These are phyloP conservation scores for Xylariales sp. DNA, from an alignment of 2,329 filamentous ascomycete species.

Conservation along the genomic window DNA sequence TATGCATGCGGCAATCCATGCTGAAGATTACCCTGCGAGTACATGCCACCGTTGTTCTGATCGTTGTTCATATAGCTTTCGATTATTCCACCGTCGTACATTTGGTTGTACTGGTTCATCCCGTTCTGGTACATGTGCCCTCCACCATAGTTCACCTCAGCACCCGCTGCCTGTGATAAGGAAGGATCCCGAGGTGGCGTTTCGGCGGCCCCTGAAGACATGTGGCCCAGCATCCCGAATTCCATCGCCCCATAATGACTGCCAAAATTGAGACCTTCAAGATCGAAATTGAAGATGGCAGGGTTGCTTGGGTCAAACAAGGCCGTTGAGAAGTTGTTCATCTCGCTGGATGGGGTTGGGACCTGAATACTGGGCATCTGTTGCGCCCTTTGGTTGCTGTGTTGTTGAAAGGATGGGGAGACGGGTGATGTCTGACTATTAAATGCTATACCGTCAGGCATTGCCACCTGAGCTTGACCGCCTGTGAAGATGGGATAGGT, in stretches of 20 bases:
- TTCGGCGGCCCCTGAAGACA: constrained; percentile 87
- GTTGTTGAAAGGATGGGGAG: constrained; percentile 64
- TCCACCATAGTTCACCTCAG: constrained; percentile 34
- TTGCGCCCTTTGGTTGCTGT: constrained; percentile 40
- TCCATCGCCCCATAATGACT: constrained; percentile 95
- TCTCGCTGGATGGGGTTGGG: constrained; percentile 44
- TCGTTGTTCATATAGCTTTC: constrained; percentile 52
- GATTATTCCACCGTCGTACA: constrained; percentile 47
- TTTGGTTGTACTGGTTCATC: constrained; percentile 42
- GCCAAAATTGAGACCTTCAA: constrained; percentile 89
- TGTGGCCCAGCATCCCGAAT: constrained; percentile 93
- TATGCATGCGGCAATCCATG: constrained; percentile 62
- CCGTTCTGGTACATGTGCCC: constrained; percentile 48
- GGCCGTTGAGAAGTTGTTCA: constrained; percentile 44
- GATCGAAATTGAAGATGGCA: constrained; percentile 90
- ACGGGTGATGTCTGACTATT: constrained; percentile 67
- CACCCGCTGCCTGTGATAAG: constrained; percentile 33
- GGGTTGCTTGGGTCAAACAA: constrained; percentile 91
- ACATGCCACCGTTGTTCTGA: constrained; percentile 39
- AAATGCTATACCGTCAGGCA: constrained; percentile 51
- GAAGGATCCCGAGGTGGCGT: constrained; percentile 63
- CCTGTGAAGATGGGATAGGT: constrained; percentile 49
- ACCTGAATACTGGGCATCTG: constrained; percentile 43
- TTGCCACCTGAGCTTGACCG: constrained; percentile 36
- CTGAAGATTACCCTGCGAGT: constrained; percentile 54